phyloP scores from a whole-genome alignment of 441 rosid species.

The Geranium incanum region DNA sequence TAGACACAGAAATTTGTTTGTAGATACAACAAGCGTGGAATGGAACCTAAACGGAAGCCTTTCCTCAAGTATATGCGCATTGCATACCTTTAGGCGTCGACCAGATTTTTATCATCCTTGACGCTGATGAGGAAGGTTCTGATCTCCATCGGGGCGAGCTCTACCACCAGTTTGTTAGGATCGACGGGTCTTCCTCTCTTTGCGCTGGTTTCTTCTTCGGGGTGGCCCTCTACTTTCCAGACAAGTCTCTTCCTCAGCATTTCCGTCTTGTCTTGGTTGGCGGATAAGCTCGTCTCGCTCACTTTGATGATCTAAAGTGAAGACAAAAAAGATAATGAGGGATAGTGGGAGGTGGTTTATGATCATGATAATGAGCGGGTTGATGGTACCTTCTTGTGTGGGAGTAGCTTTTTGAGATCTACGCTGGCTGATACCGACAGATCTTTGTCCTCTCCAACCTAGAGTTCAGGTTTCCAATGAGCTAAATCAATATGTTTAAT shows the following conservation, averaged over 20 bases:
- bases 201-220: constrained; percentile 21
- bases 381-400: constrained; percentile 48
- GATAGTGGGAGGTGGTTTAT: not conserved
- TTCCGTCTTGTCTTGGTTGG: constrained; percentile 35
- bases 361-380: not conserved
- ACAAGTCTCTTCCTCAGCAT: constrained; percentile 39
- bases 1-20: too few relatives aligned
- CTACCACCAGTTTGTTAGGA: constrained; percentile 25
- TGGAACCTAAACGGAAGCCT: not conserved
- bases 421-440: constrained; percentile 62
- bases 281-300: constrained; percentile 32
- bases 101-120: constrained; percentile 7
- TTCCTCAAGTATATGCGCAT: not conserved
- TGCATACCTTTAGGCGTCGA: constrained; percentile 18
- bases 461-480: constrained; percentile 5
- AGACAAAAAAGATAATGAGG: not conserved
- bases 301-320: constrained; percentile 27
- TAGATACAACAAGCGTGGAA: not conserved
- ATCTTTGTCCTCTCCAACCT: constrained; percentile 83
- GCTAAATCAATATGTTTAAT: constrained; percentile 6
- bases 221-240: constrained; percentile 32
- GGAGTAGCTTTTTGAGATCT: constrained; percentile 55
- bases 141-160: constrained; percentile 42
- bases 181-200: constrained; percentile 33
- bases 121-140: constrained; percentile 38